Percentiles rank a stretch among this genome's conserved stretches.
These are phyloP conservation scores for Turritis glabra DNA, from an alignment of 345 rosid genomes.

Conservation along the genomic window DNA sequence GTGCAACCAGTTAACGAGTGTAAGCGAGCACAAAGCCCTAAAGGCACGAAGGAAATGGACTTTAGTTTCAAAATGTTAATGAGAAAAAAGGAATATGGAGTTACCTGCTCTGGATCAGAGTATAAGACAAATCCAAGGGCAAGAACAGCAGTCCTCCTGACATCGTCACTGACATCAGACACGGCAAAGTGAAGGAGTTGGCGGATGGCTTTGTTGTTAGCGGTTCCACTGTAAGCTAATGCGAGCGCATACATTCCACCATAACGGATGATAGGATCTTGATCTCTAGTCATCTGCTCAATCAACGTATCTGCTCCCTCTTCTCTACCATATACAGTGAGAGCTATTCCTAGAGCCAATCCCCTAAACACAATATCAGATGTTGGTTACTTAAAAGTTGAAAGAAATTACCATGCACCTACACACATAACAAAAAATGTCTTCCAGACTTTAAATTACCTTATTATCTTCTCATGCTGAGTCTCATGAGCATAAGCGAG, in stretches of 20 bases:
- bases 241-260: conserved; percentile 99
- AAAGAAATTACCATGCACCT: conserved; percentile 1
- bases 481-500: conserved; percentile 94
- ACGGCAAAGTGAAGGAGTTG: conserved; percentile 95
- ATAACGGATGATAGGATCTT: conserved; percentile 93
- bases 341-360: conserved; percentile 88
- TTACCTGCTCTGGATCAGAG: conserved; percentile 89
- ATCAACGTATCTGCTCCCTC: conserved; percentile 95
- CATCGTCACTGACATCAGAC: conserved; percentile 95
- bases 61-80: not conserved
- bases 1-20: conserved; percentile 17
- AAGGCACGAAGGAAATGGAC: not conserved
- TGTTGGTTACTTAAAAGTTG: not conserved
- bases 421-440: not conserved
- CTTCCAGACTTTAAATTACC: conserved; percentile 44
- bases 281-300: conserved; percentile 97
- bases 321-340: conserved; percentile 95
- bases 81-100: conserved; percentile 1
- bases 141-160: conserved; percentile 94
- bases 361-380: conserved; percentile 53
- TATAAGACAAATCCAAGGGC: conserved; percentile 94
- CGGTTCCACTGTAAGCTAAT: conserved; percentile 91
- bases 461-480: conserved; percentile 90
- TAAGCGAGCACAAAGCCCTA: not conserved
- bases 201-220: conserved; percentile 95